Percentiles rank a stretch among this genome's conserved stretches.
These are phyloP conservation scores for Phytophthora pini DNA, from an alignment of 352 stramenopile genomes.

Conservation along the genomic window DNA sequence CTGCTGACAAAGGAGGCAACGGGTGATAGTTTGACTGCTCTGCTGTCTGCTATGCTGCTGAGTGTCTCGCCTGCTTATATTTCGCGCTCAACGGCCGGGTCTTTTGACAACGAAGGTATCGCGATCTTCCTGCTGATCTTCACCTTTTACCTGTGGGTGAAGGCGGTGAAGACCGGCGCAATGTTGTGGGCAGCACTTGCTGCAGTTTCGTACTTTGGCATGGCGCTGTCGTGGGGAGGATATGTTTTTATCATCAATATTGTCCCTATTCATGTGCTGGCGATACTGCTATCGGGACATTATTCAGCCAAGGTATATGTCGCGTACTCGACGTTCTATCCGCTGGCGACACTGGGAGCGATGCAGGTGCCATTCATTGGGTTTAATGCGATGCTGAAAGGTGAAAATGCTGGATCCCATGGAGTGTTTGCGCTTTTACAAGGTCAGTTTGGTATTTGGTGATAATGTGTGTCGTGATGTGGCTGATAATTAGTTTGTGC, in stretches of 20 bases:
- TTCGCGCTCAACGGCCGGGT: constrained; percentile 96
- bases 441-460: constrained; percentile 34
- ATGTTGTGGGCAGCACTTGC: constrained; percentile 71
- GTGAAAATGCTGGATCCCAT: constrained; percentile 73
- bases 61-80: constrained; percentile 97
- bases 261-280: constrained; percentile 95
- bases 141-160: constrained; percentile 98
- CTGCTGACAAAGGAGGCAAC: constrained; percentile 89
- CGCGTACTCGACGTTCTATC: constrained; percentile 98
- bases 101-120: constrained; percentile 99
- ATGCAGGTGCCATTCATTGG: constrained; percentile 99
- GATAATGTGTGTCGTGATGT: constrained; percentile 2
- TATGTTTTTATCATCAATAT: constrained; percentile 99
- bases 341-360: constrained; percentile 94
- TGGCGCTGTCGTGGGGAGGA: constrained; percentile 97
- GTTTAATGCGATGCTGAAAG: constrained; percentile 94
- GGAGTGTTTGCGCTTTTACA: constrained; percentile 96
- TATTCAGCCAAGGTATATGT: constrained; percentile 95
- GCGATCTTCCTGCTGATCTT: constrained; percentile 98
- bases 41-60: constrained; percentile 94
- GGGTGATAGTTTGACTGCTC: constrained; percentile 59
- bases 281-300: constrained; percentile 90
- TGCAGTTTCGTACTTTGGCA: constrained; percentile 96
- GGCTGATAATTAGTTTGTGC: constrained; percentile 12
- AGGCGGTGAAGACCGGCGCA: constrained; percentile 73